Evolutionary conservation across 2,329 filamentous ascomycete species (phyloP).

Genomic region (Sarocladium strictum): DNA sequence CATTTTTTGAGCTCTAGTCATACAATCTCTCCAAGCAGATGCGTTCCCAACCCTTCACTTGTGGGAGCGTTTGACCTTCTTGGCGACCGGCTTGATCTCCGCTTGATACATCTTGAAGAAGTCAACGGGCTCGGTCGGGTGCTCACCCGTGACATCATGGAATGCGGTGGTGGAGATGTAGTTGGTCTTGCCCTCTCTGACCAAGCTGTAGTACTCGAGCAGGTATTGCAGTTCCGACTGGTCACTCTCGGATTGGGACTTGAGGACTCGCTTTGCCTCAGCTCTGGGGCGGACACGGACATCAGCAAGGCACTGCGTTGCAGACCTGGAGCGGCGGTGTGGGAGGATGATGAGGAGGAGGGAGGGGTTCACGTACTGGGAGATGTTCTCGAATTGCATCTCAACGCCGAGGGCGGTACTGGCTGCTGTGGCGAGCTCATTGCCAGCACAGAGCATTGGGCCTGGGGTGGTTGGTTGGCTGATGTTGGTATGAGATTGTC

Average conservation of each 20-base stretch:
- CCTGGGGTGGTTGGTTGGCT: too few relatives aligned
- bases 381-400: slow-evolving; percentile 22
- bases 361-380: slow-evolving; percentile 26
- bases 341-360: not conserved
- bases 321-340: too few relatives aligned
- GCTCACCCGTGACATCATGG: slow-evolving; percentile 39
- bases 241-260: slow-evolving; percentile 15
- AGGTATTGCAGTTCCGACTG: slow-evolving; percentile 39
- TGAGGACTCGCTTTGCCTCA: slow-evolving; percentile 8
- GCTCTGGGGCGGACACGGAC: not conserved
- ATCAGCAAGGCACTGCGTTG: too few relatives aligned
- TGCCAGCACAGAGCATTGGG: slow-evolving; percentile 38
- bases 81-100: slow-evolving; percentile 24
- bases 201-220: slow-evolving; percentile 46
- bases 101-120: slow-evolving; percentile 42
- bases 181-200: slow-evolving; percentile 47
- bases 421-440: slow-evolving; percentile 40
- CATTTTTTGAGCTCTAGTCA: too few relatives aligned
- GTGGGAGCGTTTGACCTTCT: too few relatives aligned
- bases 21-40: too few relatives aligned
- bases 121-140: slow-evolving; percentile 38
- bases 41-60: too few relatives aligned
- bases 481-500: too few relatives aligned
- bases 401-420: slow-evolving; percentile 35
- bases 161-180: slow-evolving; percentile 46